phyloP scores from a whole-genome alignment of 768 basidiomycete species.

The Artomyces pyxidatus region DNA sequence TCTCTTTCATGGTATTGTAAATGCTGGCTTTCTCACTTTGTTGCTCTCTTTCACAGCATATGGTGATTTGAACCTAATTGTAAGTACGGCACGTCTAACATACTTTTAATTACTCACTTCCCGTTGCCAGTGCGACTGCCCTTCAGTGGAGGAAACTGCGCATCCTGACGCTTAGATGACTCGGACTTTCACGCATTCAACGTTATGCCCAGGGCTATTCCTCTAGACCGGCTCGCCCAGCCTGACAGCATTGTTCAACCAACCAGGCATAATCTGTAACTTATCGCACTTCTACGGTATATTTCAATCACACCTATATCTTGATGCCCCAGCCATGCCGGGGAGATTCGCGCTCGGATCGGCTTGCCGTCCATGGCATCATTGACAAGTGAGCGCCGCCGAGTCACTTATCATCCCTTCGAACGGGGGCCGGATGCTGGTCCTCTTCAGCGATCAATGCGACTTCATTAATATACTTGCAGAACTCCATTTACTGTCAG shows the following conservation, averaged over 20 bases:
- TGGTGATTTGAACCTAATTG: slow-evolving; percentile 86
- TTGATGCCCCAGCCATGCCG: too few relatives aligned
- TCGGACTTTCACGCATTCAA: slow-evolving; percentile 12
- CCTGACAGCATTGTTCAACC: slow-evolving; percentile 49
- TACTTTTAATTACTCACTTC: slow-evolving; percentile 10
- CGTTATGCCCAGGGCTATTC: slow-evolving; percentile 26
- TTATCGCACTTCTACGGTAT: slow-evolving; percentile 16
- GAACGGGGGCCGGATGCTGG: too few relatives aligned
- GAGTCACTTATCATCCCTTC: too few relatives aligned
- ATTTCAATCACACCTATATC: too few relatives aligned
- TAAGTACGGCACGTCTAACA: slow-evolving; percentile 32
- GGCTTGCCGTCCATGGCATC: too few relatives aligned
- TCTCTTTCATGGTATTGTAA: background rate
- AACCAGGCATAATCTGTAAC: slow-evolving; percentile 36
- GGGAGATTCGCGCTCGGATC: too few relatives aligned
- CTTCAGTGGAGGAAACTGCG: slow-evolving; percentile 73
- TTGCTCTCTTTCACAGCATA: slow-evolving; percentile 47
- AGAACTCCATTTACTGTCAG: too few relatives aligned
- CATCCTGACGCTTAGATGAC: slow-evolving; percentile 22
- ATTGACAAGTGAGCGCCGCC: too few relatives aligned
- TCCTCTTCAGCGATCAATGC: too few relatives aligned
- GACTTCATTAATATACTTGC: too few relatives aligned
- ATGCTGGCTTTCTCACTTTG: slow-evolving; percentile 5
- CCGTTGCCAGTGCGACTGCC: slow-evolving; percentile 66
- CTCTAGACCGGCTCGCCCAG: slow-evolving; percentile 34